A percentile compares a stretch with the other conserved stretches of the same genome.
These are phyloP conservation scores for Hygrophorus pudorinus DNA, from an alignment of 768 basidiomycete species.

Conservation along the genomic window DNA sequence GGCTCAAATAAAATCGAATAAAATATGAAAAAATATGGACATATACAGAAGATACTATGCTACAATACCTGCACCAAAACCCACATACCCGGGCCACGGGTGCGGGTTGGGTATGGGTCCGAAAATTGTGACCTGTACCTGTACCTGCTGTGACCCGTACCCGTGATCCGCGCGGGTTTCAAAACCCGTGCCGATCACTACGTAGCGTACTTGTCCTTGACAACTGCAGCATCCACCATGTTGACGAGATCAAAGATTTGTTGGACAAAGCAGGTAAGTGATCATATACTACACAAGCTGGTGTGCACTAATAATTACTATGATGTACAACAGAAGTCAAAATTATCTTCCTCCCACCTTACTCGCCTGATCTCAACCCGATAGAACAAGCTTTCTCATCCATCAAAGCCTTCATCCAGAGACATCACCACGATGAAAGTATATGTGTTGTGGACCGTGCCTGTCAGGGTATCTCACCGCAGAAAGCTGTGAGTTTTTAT, in stretches of 20 bases:
- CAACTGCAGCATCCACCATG: conserved; percentile 30
- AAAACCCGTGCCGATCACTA: conserved; percentile 22
- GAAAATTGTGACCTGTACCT: too few species aligned
- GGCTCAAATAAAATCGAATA: too few species aligned
- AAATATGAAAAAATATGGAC: too few species aligned
- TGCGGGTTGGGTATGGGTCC: too few species aligned
- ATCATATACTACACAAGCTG: conserved; percentile 7
- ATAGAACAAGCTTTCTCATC: conserved; percentile 22
- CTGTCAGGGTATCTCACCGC: conserved; percentile 9
- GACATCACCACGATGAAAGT: neutral
- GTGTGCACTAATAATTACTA: neutral
- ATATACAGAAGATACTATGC: too few species aligned
- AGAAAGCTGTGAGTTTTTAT: conserved; percentile 12
- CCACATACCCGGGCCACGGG: too few species aligned
- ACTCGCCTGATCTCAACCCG: conserved; percentile 24
- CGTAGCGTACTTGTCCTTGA: conserved; percentile 28
- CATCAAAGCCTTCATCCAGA: conserved; percentile 16
- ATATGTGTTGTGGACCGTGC: conserved; percentile 6
- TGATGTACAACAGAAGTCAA: neutral
- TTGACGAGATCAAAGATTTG: conserved; percentile 17
- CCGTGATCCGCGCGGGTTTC: too few species aligned
- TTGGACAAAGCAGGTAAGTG: conserved; percentile 20
- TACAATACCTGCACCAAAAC: too few species aligned
- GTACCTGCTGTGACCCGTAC: too few species aligned
- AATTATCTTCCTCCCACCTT: conserved; percentile 20